Conservation (phyloP, 78 protist species). For the Speleostelium caveatum region DNA sequence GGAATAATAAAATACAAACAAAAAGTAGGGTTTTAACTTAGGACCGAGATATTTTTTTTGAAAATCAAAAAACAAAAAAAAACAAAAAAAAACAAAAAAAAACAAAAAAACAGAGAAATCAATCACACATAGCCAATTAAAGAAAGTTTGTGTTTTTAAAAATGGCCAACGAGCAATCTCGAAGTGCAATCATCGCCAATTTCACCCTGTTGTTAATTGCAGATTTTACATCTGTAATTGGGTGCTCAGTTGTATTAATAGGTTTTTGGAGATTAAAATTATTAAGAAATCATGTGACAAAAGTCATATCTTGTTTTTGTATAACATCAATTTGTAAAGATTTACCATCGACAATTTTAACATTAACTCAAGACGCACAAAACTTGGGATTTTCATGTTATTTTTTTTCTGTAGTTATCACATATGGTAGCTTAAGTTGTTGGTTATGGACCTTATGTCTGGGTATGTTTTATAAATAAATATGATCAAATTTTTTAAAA, state of each 20-base stretch:
- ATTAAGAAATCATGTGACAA: constrained; percentile 51
- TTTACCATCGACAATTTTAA: constrained; percentile 12
- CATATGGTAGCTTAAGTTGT: constrained; percentile 60
- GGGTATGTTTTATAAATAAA: constrained; percentile 12
- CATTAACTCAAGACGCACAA: constrained; percentile 7
- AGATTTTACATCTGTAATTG: constrained; percentile 55
- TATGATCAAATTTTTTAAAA: not conserved
- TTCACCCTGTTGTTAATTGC: constrained; percentile 32
- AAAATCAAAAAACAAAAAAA: no score
- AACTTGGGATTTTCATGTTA: constrained; percentile 33
- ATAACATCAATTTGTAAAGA: constrained; percentile 44
- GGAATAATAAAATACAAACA: no score
- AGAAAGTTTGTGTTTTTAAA: no score
- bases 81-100: no score
- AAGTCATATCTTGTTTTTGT: constrained; percentile 64
- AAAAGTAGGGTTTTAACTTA: no score
- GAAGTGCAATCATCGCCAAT: not conserved
- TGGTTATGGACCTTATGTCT: constrained; percentile 73
- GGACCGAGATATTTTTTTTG: no score
- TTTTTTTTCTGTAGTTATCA: constrained; percentile 39
- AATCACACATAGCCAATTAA: no score
- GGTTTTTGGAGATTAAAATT: constrained; percentile 63
- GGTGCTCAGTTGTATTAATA: constrained; percentile 14
- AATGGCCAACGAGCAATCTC: no score
- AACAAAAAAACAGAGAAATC: no score